Evolutionary conservation across 1,284 basidiomycete species (phyloP).

Genomic region (Apiotrichum domesticum): DNA sequence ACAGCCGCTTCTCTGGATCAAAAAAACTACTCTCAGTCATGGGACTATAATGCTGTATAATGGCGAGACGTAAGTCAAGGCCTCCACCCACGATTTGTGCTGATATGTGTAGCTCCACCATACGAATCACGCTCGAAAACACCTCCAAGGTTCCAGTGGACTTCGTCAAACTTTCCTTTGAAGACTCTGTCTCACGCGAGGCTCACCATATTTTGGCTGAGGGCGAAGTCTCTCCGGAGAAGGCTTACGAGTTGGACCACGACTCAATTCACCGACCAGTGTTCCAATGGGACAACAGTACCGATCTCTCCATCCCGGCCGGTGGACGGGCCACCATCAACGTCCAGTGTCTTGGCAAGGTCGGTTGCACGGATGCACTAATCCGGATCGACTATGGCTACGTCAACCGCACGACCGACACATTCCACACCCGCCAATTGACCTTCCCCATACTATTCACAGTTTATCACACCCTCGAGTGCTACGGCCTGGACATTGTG

Average conservation of each 20-base stretch:
- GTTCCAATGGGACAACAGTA: conserved; percentile 61
- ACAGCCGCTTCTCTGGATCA: conserved; percentile 77
- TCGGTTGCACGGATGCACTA: conserved; percentile 71
- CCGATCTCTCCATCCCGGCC: conserved; percentile 57
- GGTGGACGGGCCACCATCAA: conserved; percentile 64
- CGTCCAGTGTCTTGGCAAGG: conserved; percentile 76
- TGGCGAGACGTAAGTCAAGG: conserved; percentile 67
- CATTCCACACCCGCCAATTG: conserved; percentile 75
- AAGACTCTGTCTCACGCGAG: conserved; percentile 75
- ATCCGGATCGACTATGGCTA: conserved; percentile 80
- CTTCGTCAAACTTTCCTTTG: conserved; percentile 75
- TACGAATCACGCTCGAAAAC: conserved; percentile 83
- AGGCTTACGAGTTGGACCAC: conserved; percentile 85
- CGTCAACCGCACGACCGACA: conserved; percentile 49
- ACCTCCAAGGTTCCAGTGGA: conserved; percentile 73
- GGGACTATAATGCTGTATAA: conserved; percentile 89
- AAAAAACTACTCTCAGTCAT: conserved; percentile 78
- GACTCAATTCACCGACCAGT: conserved; percentile 70
- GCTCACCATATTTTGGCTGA: conserved; percentile 71
- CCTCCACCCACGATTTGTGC: not conserved
- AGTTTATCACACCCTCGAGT: conserved; percentile 87
- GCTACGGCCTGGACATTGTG: conserved; percentile 69
- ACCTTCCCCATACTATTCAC: conserved; percentile 80
- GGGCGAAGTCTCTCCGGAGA: conserved; percentile 70
- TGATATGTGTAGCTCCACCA: conserved; percentile 56